Base-by-base conservation (phyloP, 768 basidiomycete species). In the Tulasnella sp. region DNA sequence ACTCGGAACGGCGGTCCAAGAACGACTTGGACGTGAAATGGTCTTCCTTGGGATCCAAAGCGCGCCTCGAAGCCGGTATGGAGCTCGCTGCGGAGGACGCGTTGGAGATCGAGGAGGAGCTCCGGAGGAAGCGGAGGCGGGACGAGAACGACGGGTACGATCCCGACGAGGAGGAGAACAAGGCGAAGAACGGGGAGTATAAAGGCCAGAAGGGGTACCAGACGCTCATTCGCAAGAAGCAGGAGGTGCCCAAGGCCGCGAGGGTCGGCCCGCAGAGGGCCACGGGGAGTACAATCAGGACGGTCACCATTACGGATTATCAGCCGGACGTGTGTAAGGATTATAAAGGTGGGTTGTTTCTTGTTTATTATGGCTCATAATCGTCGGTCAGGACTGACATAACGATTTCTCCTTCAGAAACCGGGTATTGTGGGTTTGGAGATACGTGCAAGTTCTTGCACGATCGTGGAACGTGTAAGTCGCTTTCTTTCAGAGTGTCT, bases 281-380 rank as follows among this genome's bases (percentile, higher is more conserved):
- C 78, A 88, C 71, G 59, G 83, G 81, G 81, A 52, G 47, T 19
- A 98, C 91, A 73, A 94, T 99, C 76, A 86, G 94, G 71, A 95
- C 93, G 2, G 95, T 96, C 62, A 98, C 96, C 3, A 89, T 98
- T 72, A 86, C 92, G 62, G 96, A 99, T 83, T 99, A 98, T 81
- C 96, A 99, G 80, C 96, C 96, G 2, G 96, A 98, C 78, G 96
- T 99, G 19, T 99, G 96, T 82, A 99, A 99, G 80, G 96, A 98
- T 80, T 99, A 99, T 81, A 98, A 97, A 88, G 94, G 94, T 93
- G 74, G 72, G 89, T 84, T 3, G 9, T 40, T 2, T 36, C 5
- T 29, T 26, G 19, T 41, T 9, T 39, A 5, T 16, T n/a, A 5
- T 40, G 26, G 41, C 14, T 19, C 32, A 35, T 35, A n/a, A n/a